Conservation (phyloP, 345 rosid genomes). For the Gossypium rotundifolium region DNA sequence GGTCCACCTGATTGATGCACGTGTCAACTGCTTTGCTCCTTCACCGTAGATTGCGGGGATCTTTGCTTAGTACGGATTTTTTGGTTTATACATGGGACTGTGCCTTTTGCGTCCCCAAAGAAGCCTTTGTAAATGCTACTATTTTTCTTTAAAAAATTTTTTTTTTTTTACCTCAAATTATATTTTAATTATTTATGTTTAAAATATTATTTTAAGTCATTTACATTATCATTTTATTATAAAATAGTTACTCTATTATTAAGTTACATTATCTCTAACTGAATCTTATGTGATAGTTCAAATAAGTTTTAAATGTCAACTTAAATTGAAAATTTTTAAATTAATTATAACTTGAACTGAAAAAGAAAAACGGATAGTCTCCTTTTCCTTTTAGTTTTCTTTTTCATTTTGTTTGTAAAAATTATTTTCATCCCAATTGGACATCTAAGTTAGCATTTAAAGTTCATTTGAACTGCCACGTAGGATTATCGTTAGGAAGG, state of each 20-base stretch:
- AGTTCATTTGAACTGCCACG: no score
- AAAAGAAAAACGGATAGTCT: no score
- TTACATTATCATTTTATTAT: no score
- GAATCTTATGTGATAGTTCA: accelerated
- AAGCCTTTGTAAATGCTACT: background rate
- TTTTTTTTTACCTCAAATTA: accelerated
- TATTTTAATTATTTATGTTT: accelerated
- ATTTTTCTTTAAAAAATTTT: no score
- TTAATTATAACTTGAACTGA: no score
- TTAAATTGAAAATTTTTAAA: no score
- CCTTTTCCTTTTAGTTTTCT: no score
- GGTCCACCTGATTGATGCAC: background rate
- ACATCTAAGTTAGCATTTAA: no score
- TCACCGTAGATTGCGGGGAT: slow-evolving; percentile 13
- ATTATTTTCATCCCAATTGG: no score
- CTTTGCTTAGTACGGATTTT: background rate
- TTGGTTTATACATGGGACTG: background rate
- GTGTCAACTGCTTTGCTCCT: background rate
- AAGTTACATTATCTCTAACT: accelerated
- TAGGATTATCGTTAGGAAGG: no score
- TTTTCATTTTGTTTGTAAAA: no score
- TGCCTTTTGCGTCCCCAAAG: background rate
- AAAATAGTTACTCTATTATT: accelerated
- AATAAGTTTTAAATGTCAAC: no score
- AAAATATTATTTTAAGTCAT: accelerated